phyloP scores from a whole-genome alignment of 345 rosid species.

The Syzygium grande region DNA sequence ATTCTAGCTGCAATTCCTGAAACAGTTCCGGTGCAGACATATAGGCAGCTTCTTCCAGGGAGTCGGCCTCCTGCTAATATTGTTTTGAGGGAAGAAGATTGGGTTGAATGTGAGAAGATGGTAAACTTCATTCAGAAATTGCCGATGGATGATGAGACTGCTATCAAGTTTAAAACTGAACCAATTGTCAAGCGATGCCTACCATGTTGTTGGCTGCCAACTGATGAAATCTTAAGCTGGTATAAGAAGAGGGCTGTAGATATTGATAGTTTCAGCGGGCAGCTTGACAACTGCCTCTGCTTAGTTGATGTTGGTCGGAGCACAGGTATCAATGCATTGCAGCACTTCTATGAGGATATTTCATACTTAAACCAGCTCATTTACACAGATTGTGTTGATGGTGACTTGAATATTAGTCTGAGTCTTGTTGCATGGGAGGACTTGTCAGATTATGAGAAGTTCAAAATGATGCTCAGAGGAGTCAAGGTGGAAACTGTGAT shows the following conservation, averaged over 20 bases:
- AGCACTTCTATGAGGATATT: conserved; percentile 68
- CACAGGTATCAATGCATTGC: conserved; percentile 61
- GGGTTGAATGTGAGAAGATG: conserved; percentile 95
- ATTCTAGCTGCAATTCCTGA: conserved; percentile 83
- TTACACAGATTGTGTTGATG: conserved; percentile 50
- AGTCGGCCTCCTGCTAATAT: conserved; percentile 51
- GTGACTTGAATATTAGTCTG: conserved; percentile 37
- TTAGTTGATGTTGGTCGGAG: conserved; percentile 71
- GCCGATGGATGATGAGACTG: conserved; percentile 41
- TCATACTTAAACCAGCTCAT: conserved; percentile 66
- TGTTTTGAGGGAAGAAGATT: conserved; percentile 85
- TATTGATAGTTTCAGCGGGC: conserved; percentile 82
- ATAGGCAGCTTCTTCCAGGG: conserved; percentile 94
- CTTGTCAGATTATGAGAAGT: conserved; percentile 76
- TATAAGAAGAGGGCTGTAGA: conserved; percentile 82
- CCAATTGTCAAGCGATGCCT: conserved; percentile 48
- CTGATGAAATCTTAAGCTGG: conserved; percentile 60
- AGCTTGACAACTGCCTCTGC: conserved; percentile 75
- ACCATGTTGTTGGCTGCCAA: conserved; percentile 71
- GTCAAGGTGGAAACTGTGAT: conserved; percentile 56
- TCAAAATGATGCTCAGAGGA: conserved; percentile 66
- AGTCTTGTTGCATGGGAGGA: conserved; percentile 78
- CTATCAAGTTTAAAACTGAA: conserved; percentile 57
- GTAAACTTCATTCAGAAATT: conserved; percentile 41
- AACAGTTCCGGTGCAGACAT: conserved; percentile 80